A percentile compares a stretch with the other conserved stretches of the same genome.
These are phyloP conservation scores for Saposhnikovia divaricata DNA, from an alignment of 129 eudicot species.

Conservation along the genomic window DNA sequence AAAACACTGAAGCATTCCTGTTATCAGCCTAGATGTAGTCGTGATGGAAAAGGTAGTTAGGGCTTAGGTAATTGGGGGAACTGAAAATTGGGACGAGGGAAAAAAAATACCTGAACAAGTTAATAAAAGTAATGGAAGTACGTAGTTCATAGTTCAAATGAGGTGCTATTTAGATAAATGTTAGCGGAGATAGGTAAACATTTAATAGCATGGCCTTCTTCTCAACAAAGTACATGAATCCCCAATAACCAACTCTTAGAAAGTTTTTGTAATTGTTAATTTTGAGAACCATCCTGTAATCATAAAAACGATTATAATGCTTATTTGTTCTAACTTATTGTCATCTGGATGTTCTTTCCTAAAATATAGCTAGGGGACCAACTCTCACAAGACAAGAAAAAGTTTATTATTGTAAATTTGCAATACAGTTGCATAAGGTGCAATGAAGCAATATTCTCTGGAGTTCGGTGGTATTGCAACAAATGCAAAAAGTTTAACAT, in stretches of 20 bases:
- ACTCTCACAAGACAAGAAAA: conserved; percentile 50
- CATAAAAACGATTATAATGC: background rate
- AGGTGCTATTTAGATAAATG: too few relatives aligned
- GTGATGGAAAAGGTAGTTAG: too few relatives aligned
- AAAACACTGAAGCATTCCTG: too few relatives aligned
- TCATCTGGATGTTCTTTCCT: conserved; percentile 2
- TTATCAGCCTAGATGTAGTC: background rate
- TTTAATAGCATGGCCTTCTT: too few relatives aligned
- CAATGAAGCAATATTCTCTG: conserved; percentile 60
- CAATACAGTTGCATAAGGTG: conserved; percentile 54
- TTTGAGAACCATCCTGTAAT: background rate
- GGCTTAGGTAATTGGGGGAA: too few relatives aligned
- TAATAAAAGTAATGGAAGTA: background rate
- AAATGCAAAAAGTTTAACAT: conserved; percentile 63
- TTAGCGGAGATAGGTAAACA: too few relatives aligned
- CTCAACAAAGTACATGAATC: too few relatives aligned
- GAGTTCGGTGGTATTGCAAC: conserved; percentile 58
- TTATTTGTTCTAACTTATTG: background rate
- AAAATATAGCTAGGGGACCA: conserved; percentile 51
- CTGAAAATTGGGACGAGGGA: background rate
- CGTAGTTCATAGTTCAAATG: too few relatives aligned
- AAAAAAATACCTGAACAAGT: background rate
- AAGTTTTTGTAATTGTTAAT: background rate
- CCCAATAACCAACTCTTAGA: background rate
- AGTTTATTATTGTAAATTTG: conserved; percentile 61